A percentile compares a stretch with the other conserved stretches of the same genome.
phyloP scores from a whole-genome alignment of 192 early-diverging fungal species.

The Podila verticillata region DNA sequence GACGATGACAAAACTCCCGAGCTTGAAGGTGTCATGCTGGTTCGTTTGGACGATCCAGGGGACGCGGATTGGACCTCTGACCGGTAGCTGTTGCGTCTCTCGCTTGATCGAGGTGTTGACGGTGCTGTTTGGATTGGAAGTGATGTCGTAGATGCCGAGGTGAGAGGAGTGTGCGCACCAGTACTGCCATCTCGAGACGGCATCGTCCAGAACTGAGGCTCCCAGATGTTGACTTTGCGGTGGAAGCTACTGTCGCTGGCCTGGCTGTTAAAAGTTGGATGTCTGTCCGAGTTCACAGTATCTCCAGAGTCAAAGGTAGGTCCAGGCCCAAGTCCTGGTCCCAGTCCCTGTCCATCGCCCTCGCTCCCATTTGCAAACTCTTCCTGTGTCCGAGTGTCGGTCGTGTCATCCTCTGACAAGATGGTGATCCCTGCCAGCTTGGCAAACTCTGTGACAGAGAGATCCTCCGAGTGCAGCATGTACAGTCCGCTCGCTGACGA shows the following conservation, averaged over 20 bases:
- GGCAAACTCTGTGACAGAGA: slow-evolving; percentile 43
- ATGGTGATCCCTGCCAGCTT: slow-evolving; percentile 47
- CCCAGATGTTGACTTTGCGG: slow-evolving; percentile 31
- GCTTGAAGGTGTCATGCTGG: no score
- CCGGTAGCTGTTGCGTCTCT: background rate
- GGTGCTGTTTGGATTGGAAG: background rate
- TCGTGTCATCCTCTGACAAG: slow-evolving; percentile 17
- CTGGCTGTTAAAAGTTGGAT: slow-evolving; percentile 12
- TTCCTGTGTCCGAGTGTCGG: background rate
- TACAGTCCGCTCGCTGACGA: slow-evolving; percentile 14
- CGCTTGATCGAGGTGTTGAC: background rate
- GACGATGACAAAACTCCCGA: no score
- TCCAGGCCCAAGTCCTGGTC: background rate
- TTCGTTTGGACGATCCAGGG: no score
- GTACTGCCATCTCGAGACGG: background rate
- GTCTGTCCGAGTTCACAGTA: slow-evolving; percentile 19
- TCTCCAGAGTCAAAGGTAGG: background rate
- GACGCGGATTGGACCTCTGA: no score
- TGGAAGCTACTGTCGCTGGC: slow-evolving; percentile 3
- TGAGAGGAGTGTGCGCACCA: background rate
- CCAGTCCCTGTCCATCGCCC: background rate
- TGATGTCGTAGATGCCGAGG: slow-evolving; percentile 3
- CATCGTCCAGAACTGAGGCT: slow-evolving; percentile 33
- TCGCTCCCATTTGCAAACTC: no score
- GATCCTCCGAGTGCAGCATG: slow-evolving; percentile 35